phyloP scores from a whole-genome alignment of 2,329 filamentous ascomycete species.

The Neonectria neomacrospora region DNA sequence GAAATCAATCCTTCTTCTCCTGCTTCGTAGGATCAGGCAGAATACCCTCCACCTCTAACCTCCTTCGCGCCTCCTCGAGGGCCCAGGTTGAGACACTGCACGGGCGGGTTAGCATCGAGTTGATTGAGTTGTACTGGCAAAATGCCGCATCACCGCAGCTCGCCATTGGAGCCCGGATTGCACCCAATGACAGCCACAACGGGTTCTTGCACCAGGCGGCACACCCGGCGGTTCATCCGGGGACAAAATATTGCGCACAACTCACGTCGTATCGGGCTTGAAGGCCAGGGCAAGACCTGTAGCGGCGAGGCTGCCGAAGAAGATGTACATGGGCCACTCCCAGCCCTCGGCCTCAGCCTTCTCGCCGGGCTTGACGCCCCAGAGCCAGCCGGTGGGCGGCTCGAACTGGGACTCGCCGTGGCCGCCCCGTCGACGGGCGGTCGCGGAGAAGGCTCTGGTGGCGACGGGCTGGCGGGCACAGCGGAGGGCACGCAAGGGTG shows the following conservation, averaged over 20 bases:
- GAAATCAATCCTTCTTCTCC: constrained; percentile 63
- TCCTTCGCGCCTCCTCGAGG: constrained; percentile 92
- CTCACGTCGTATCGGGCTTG: constrained; percentile 98
- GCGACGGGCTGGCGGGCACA: constrained; percentile 50
- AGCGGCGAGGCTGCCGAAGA: constrained; percentile 80
- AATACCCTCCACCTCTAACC: constrained; percentile 96
- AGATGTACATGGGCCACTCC: constrained; percentile 88
- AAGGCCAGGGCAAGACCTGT: constrained; percentile 87
- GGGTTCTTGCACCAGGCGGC: neutral
- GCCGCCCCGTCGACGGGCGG: constrained; percentile 55
- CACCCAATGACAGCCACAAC: constrained; percentile 9
- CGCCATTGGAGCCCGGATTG: constrained; percentile 19
- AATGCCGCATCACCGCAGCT: constrained; percentile 37
- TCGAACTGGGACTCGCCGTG: constrained; percentile 81
- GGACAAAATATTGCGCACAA: constrained; percentile 48
- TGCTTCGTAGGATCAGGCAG: constrained; percentile 77
- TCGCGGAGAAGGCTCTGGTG: constrained; percentile 57
- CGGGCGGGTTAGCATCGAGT: constrained; percentile 42
- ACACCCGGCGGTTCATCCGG: constrained; percentile 2
- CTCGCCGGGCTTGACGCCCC: constrained; percentile 92
- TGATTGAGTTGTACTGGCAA: constrained; percentile 29
- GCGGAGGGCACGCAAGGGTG: constrained; percentile 52
- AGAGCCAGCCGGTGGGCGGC: constrained; percentile 90
- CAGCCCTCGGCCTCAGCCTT: constrained; percentile 97
- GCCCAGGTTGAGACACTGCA: constrained; percentile 98